These are phyloP conservation scores for Boletus insuetus DNA, from an alignment of 768 basidiomycete species.

Conservation along the genomic window DNA sequence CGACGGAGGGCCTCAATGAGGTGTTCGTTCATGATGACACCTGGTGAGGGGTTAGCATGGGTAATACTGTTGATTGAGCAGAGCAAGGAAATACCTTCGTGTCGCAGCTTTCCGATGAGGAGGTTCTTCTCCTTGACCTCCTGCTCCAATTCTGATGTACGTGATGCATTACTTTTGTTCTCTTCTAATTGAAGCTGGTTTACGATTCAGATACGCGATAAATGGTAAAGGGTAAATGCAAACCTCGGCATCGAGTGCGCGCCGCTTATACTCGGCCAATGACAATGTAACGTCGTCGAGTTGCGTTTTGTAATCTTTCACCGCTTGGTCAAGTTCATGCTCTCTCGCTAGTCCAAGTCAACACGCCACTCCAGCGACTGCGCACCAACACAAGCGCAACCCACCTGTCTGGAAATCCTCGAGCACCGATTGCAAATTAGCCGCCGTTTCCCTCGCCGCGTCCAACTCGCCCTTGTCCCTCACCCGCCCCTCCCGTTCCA, in stretches of 20 bases:
- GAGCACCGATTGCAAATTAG: constrained; percentile 87
- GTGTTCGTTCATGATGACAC: constrained; percentile 96
- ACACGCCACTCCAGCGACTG: not conserved
- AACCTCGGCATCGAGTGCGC: constrained; percentile 87
- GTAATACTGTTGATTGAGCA: not conserved
- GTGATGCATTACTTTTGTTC: constrained; percentile 58
- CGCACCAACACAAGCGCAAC: constrained; percentile 23
- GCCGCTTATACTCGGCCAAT: constrained; percentile 86
- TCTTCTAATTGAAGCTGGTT: constrained; percentile 73
- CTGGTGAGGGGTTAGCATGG: constrained; percentile 37
- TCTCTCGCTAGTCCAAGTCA: constrained; percentile 66
- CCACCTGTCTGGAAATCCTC: constrained; percentile 93
- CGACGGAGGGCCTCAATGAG: constrained; percentile 97
- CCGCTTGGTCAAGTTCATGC: constrained; percentile 81
- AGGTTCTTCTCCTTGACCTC: constrained; percentile 94
- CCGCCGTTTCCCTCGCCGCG: constrained; percentile 67
- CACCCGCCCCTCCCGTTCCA: constrained; percentile 58
- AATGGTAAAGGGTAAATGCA: constrained; percentile 13
- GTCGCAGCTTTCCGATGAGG: constrained; percentile 92
- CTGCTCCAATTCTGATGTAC: constrained; percentile 74
- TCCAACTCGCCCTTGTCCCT: constrained; percentile 57
- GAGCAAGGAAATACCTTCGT: constrained; percentile 69
- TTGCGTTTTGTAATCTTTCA: constrained; percentile 78
- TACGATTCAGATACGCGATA: constrained; percentile 2
- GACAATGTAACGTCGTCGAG: constrained; percentile 67